Percentiles rank a stretch among this genome's conserved stretches.
Conservation (phyloP, 78 protist species). For the Emiliania huxleyi region DNA sequence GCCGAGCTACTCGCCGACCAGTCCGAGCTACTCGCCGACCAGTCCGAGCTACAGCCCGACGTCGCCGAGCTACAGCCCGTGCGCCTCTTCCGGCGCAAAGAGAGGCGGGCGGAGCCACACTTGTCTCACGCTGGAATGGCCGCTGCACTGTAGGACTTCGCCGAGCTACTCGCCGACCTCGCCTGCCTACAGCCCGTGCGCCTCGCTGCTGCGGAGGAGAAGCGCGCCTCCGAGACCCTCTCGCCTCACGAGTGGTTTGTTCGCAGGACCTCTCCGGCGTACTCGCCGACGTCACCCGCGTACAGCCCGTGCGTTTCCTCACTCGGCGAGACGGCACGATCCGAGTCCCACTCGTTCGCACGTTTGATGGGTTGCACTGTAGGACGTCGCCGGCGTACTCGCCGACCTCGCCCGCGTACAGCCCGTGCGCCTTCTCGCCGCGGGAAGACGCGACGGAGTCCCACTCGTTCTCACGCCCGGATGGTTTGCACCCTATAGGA, state of each 20-base stretch:
- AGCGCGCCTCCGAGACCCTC: no score
- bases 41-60: slow-evolving; percentile 32
- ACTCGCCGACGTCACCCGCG: slow-evolving; percentile 65
- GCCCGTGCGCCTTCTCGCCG: slow-evolving; percentile 59
- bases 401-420: slow-evolving; percentile 41
- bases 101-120: no score
- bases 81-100: no score
- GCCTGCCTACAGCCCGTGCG: no score
- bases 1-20: slow-evolving; percentile 50
- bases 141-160: no score
- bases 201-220: no score
- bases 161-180: slow-evolving; percentile 86
- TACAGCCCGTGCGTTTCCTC: slow-evolving; percentile 65
- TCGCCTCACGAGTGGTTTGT: slow-evolving; percentile 28
- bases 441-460: slow-evolving; percentile 21
- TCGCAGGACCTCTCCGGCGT: slow-evolving; percentile 44
- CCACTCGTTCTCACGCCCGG: slow-evolving; percentile 39
- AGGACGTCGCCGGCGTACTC: slow-evolving; percentile 63
- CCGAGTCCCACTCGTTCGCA: slow-evolving; percentile 81
- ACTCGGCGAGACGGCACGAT: slow-evolving; percentile 64
- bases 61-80: neutral
- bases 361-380: slow-evolving; percentile 47
- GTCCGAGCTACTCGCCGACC: slow-evolving; percentile 30
- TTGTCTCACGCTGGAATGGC: no score
- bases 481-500: slow-evolving; percentile 9